Evolutionary conservation across 2,329 filamentous ascomycete species (phyloP), one percentile per base, ranked within the genome.

Genomic region (Sporothrix sp.): DNA sequence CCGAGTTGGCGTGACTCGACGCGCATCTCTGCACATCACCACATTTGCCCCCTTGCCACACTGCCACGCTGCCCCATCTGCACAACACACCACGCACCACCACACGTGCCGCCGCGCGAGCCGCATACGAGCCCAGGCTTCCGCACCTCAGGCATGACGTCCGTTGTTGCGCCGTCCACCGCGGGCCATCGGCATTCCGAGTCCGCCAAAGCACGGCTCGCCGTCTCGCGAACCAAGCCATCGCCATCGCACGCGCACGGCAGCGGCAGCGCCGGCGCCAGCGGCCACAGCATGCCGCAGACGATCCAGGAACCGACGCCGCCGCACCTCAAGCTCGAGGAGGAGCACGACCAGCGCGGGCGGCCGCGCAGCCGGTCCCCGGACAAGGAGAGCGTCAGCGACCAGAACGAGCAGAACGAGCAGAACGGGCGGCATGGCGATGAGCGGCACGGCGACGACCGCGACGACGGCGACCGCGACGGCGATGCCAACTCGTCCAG

Each of bases 401-500:
- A 65, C 16, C 66, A 69, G 40, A 64, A 68, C 23, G 66, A 66
- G 39, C 70, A 72, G 54, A 65, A 62, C 39, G 6, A 28, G 25
- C 25, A 28, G 10, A 28, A 28, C 25, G 25, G 25, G n/a, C n/a
- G n/a, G n/a, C n/a, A n/a, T 28, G 25, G 10, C 25, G 10, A 28
- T 28, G 67, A 65, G n/a, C 30, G 63, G 33, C 25, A 60, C 25
- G 60, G 59, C 10, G 63, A 68, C 14, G 65, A 5, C 21, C 66
- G 66, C 37, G 70, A 71, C 54, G 66, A 62, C 39, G 68, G 66
- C 25, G 63, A 61, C 36, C 66, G 59, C 20, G 68, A 71, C 38
- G 65, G 68, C 53, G 68, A 70, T 51, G 72, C 65, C 16, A 69
- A 71, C 54, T 76, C 74, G 5, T 76, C 74, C 30, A 74, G 73